A percentile compares a stretch with the other conserved stretches of the same genome.
phyloP scores from a whole-genome alignment of 1,284 basidiomycete genomes.

The Inonotus obliquus region DNA sequence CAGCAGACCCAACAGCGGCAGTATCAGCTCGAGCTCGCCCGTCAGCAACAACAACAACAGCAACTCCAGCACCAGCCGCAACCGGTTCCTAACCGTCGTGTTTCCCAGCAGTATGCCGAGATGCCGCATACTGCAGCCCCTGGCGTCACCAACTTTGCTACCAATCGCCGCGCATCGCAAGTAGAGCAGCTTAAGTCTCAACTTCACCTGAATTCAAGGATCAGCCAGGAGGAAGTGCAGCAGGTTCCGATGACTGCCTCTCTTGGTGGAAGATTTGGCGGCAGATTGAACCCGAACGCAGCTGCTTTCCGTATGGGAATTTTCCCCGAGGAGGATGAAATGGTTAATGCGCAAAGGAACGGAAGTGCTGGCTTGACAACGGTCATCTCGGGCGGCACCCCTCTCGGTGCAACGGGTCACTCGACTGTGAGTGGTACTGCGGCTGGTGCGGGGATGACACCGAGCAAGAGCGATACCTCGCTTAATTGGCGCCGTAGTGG shows the following conservation, averaged over 20 bases:
- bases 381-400: conserved; percentile 66
- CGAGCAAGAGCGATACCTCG: conserved; percentile 72
- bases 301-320: conserved; percentile 36
- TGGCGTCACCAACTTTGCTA: conserved; percentile 58
- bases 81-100: conserved; percentile 20
- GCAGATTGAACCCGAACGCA: conserved; percentile 42
- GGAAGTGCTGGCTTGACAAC: conserved; percentile 42
- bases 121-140: conserved; percentile 58
- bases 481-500: conserved; percentile 72
- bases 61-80: conserved; percentile 27
- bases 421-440: conserved; percentile 10
- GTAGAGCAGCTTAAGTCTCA: conserved; percentile 58
- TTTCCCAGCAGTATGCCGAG: conserved; percentile 4
- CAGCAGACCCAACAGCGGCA: conserved; percentile 46
- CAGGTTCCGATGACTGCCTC: conserved; percentile 75
- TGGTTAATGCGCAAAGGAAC: conserved; percentile 32
- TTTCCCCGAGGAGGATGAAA: conserved; percentile 36
- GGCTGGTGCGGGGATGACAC: conserved; percentile 28
- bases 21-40: conserved; percentile 51
- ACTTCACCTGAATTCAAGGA: conserved; percentile 33
- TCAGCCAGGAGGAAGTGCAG: conserved; percentile 44
- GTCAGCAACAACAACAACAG: conserved; percentile 29
- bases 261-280: conserved; percentile 68
- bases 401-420: conserved; percentile 47
- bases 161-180: conserved; percentile 61